Evolutionary conservation across 768 basidiomycete genomes (phyloP).

Genomic region (Xerocomellus dryophilus): DNA sequence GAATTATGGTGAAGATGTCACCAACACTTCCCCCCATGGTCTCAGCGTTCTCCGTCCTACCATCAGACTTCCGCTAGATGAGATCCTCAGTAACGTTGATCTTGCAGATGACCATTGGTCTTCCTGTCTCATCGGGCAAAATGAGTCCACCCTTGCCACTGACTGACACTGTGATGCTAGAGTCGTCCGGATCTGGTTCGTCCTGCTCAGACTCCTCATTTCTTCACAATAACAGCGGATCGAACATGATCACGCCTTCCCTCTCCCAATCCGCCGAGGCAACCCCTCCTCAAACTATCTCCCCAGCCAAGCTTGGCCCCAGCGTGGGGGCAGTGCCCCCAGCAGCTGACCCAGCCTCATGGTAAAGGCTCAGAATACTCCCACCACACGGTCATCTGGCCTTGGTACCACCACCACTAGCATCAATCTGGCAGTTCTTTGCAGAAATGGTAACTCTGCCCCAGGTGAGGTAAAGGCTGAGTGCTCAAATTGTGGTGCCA

Average conservation of each 20-base stretch:
- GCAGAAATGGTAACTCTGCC: constrained; percentile 36
- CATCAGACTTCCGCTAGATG: constrained; percentile 83
- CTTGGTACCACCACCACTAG: constrained; percentile 65
- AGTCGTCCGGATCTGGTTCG: constrained; percentile 13
- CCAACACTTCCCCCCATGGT: constrained; percentile 44
- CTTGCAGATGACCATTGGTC: constrained; percentile 17
- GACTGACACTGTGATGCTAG: constrained; percentile 32
- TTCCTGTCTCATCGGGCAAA: constrained; percentile 1
- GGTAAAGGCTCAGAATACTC: constrained; percentile 49
- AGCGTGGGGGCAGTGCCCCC: constrained; percentile 45
- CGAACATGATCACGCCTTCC: constrained; percentile 20
- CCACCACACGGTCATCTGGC: constrained; percentile 51
- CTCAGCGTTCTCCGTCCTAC: constrained; percentile 72
- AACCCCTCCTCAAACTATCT: constrained; percentile 47
- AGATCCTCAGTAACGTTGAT: constrained; percentile 50
- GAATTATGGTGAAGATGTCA: constrained; percentile 78
- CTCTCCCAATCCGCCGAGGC: constrained; percentile 43
- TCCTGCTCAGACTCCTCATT: constrained; percentile 13
- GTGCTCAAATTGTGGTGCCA: constrained; percentile 86
- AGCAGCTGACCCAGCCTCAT: constrained; percentile 56
- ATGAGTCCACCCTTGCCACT: neutral
- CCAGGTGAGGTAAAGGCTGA: constrained; percentile 71
- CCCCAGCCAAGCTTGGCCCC: constrained; percentile 57
- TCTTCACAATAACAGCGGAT: constrained; percentile 6
- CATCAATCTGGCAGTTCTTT: constrained; percentile 44